Conservation (phyloP, 306 rosid genomes). For the Pterocarpus macrocarpus region DNA sequence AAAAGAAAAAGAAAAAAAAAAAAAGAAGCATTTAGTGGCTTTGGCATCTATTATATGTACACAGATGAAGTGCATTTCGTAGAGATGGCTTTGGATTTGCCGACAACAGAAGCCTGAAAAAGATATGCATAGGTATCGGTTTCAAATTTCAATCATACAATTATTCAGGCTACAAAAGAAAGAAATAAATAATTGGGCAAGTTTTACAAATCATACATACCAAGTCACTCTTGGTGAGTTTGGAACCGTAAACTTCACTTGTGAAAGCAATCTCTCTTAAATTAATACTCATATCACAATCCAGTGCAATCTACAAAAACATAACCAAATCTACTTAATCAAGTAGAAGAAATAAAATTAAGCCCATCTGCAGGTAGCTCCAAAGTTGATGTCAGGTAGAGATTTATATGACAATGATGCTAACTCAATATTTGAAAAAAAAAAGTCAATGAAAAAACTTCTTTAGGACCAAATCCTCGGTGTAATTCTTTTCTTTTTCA, state of each 20-base stretch:
- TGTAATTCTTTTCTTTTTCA: not conserved
- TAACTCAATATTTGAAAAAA: too few relatives aligned
- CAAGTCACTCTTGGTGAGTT: conserved; percentile 38
- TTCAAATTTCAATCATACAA: not conserved
- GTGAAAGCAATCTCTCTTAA: conserved; percentile 36
- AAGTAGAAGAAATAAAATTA: too few relatives aligned
- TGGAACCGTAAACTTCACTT: conserved; percentile 40
- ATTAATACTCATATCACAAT: conserved; percentile 56
- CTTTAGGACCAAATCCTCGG: not conserved
- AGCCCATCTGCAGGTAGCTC: too few relatives aligned
- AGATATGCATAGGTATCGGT: not conserved
- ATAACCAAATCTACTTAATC: not conserved
- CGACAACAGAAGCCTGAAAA: conserved; percentile 52
- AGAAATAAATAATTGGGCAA: not conserved
- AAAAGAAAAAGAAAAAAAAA: too few relatives aligned
- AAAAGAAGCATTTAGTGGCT: not conserved
- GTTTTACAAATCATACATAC: conserved; percentile 31
- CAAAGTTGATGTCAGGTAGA: too few relatives aligned
- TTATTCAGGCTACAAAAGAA: not conserved
- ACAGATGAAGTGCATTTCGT: conserved; percentile 53
- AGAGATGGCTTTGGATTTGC: conserved; percentile 35
- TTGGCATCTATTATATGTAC: not conserved
- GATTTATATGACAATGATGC: too few relatives aligned
- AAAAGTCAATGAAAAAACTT: too few relatives aligned
- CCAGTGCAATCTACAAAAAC: conserved; percentile 56